Evolutionary conservation across 352 stramenopile genomes (phyloP).

Genomic region (Pythium scleroteichum): DNA sequence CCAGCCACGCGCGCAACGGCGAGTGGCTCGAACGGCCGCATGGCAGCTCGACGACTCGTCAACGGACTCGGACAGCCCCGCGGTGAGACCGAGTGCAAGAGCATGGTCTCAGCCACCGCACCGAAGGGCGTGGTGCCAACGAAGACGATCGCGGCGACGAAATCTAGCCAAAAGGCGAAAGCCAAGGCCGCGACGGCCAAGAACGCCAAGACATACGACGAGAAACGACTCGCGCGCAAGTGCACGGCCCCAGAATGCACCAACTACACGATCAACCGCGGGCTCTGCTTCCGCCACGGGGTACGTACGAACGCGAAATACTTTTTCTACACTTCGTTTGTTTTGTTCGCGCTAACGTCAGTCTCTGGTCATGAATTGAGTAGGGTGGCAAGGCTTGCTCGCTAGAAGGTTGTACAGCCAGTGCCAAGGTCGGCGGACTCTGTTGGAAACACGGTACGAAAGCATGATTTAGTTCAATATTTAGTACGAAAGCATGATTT

Average conservation of each 20-base stretch:
- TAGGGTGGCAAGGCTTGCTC: slow-evolving; percentile 46
- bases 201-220: background rate
- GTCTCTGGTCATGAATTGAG: too few relatives aligned
- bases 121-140: too few relatives aligned
- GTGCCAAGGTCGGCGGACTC: slow-evolving; percentile 34
- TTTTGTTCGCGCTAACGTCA: too few relatives aligned
- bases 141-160: too few relatives aligned
- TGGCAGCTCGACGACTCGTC: too few relatives aligned
- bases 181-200: too few relatives aligned
- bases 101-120: too few relatives aligned
- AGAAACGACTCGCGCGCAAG: slow-evolving; percentile 33
- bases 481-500: background rate
- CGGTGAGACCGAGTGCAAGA: too few relatives aligned
- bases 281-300: slow-evolving; percentile 45
- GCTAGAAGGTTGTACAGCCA: slow-evolving; percentile 29
- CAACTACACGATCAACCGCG: slow-evolving; percentile 50
- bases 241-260: slow-evolving; percentile 35
- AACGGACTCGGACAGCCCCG: too few relatives aligned
- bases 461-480: background rate
- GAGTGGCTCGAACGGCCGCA: too few relatives aligned
- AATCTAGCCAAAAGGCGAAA: background rate
- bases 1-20: too few relatives aligned
- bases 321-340: background rate
- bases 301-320: slow-evolving; percentile 18
- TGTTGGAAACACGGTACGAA: slow-evolving; percentile 43